A percentile compares a stretch with the other conserved stretches of the same genome.
These are phyloP conservation scores for Asterella californica DNA, from an alignment of 225 moss, liverwort and hornwort genomes.

Conservation along the genomic window DNA sequence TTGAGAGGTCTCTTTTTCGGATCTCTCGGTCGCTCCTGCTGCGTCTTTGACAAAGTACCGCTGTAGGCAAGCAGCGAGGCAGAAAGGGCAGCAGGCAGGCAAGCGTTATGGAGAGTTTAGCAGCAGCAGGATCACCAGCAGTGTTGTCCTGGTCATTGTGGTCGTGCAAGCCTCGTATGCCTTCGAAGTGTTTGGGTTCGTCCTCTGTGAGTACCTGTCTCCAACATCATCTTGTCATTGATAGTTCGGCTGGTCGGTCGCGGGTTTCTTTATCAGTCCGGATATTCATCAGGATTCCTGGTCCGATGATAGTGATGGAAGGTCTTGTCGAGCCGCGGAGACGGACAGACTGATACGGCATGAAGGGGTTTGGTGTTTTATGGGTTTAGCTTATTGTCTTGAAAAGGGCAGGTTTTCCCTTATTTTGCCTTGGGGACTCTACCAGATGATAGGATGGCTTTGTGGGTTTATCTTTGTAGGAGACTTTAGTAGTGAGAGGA, in stretches of 20 bases:
- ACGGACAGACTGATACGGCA: not conserved
- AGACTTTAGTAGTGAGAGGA: not conserved
- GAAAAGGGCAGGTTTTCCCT: not conserved
- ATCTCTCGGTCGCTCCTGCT: not conserved
- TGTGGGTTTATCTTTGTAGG: not conserved
- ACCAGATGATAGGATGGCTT: not conserved
- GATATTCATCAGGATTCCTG: not conserved
- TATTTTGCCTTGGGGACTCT: not conserved
- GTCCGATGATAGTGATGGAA: not conserved
- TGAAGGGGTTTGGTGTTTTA: not conserved
- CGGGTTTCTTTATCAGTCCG: not conserved
- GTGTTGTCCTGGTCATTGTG: not conserved
- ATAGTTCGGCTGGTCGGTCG: not conserved
- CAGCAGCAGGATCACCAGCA: not conserved
- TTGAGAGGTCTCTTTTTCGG: not conserved
- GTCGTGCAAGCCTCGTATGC: not conserved
- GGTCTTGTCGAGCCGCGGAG: not conserved
- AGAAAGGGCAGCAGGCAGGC: not conserved
- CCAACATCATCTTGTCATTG: not conserved
- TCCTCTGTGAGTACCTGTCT: slow-evolving; percentile 1
- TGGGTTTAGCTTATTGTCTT: not conserved
- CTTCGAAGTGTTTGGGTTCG: slow-evolving; percentile 1
- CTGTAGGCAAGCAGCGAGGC: not conserved
- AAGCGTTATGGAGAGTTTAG: slow-evolving; percentile 9
- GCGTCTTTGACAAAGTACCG: not conserved